These are phyloP conservation scores for Salix dunnii DNA, from an alignment of 345 rosid genomes.

Conservation along the genomic window DNA sequence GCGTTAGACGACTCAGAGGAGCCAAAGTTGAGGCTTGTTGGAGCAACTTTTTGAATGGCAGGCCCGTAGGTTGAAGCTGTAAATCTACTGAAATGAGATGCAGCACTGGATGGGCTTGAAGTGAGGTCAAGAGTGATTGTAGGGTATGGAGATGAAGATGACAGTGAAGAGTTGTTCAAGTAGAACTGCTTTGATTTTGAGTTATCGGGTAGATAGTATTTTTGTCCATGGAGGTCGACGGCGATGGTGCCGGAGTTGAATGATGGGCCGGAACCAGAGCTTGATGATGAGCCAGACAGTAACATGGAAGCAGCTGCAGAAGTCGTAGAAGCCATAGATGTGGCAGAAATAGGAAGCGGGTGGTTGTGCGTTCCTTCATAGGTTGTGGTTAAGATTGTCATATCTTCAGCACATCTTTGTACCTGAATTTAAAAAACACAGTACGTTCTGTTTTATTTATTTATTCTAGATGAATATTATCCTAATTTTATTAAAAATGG, in stretches of 20 bases:
- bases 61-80: conserved; percentile 22
- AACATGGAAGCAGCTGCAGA: conserved; percentile 92
- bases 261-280: background rate
- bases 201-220: conserved; percentile 46
- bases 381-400: conserved; percentile 79
- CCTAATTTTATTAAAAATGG: too few species aligned
- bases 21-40: conserved; percentile 58
- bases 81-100: conserved; percentile 39
- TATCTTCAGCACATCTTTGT: conserved; percentile 81
- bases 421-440: conserved; percentile 40
- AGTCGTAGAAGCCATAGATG: conserved; percentile 96
- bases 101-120: conserved; percentile 30
- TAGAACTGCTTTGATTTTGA: conserved; percentile 40
- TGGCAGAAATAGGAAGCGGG: conserved; percentile 80
- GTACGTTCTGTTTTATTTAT: background rate
- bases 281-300: conserved; percentile 45
- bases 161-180: conserved; percentile 45
- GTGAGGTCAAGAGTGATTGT: conserved; percentile 89
- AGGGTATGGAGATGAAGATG: conserved; percentile 51
- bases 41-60: conserved; percentile 24
- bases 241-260: conserved; percentile 15
- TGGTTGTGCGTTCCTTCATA: conserved; percentile 97
- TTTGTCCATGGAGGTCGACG: conserved; percentile 44
- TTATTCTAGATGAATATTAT: too few species aligned
- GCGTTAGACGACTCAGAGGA: conserved; percentile 38